These are phyloP conservation scores for Candida patagonica DNA, from an alignment of 805 yeast genomes.

Conservation along the genomic window DNA sequence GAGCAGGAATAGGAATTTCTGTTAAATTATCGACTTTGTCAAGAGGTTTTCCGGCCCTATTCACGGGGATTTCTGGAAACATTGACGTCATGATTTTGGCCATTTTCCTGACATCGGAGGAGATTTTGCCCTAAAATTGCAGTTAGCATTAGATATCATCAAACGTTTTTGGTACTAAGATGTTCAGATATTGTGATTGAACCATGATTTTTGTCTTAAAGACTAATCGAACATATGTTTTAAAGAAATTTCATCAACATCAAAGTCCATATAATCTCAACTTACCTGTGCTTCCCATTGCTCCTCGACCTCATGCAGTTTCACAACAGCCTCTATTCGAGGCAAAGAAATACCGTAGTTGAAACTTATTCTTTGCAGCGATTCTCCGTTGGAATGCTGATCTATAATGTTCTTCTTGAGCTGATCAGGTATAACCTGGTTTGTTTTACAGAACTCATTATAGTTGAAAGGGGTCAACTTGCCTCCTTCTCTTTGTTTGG, in stretches of 20 bases:
- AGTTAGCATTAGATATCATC: neutral
- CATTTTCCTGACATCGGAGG: constrained; percentile 51
- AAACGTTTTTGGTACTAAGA: neutral
- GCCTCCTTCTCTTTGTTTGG: neutral
- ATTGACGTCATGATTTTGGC: constrained; percentile 57
- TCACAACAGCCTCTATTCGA: constrained; percentile 80
- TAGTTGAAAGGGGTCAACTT: constrained; percentile 61
- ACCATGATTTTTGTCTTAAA: constrained; percentile 60
- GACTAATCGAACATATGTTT: constrained; percentile 58
- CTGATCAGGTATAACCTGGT: constrained; percentile 46
- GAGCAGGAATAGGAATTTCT: constrained; percentile 87
- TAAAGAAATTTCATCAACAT: constrained; percentile 32
- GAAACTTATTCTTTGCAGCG: constrained; percentile 67
- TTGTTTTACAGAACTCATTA: constrained; percentile 62
- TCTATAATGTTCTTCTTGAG: constrained; percentile 52
- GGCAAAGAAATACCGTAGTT: constrained; percentile 73
- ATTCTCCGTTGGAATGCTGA: constrained; percentile 44
- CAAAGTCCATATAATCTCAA: constrained; percentile 16
- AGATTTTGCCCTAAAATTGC: constrained; percentile 36
- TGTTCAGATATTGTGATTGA: constrained; percentile 26
- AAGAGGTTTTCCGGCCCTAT: constrained; percentile 22
- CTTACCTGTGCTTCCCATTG: constrained; percentile 54
- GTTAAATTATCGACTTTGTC: constrained; percentile 63
- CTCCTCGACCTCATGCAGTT: constrained; percentile 56
- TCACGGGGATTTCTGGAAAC: constrained; percentile 46